Evolutionary conservation across 2,329 filamentous ascomycete species (phyloP), one percentile per base, ranked within the genome.

Genomic region (Pseudopithomyces chartarum): DNA sequence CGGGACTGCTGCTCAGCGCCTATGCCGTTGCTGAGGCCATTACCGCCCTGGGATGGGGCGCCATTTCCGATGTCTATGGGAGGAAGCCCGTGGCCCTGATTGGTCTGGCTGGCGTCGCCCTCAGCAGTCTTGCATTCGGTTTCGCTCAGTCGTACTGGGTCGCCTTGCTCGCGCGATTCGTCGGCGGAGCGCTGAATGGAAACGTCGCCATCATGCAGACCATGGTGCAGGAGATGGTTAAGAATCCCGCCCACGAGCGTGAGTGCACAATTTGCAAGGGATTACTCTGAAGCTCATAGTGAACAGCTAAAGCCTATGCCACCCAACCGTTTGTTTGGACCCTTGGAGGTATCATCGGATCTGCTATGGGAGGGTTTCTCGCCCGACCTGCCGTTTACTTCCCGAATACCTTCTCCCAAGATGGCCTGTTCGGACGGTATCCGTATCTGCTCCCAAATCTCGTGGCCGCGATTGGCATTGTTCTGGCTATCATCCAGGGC

Each of bases 261-360:
- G 79, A 82, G 88, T 85, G 39, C 19, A 11, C 15, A 1, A 8
- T 17, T 11, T 20, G 2, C 23, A 19, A 5, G 40, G 32, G 17
- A 48, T 17, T 46, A 13, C 22, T 44, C 19, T 33, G 23, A 39
- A 15, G 20, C 62, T 65, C 42, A 66, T 29, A 12, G 10, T 36
- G 23, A 39, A 38, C 62, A 92, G 90, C 92, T 56, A 87, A 89
- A 59, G 93, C 93, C 40, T 97, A 93, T 75, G 88, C 92, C 3
- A 87, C 96, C 45, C 96, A 97, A 88, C 93, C 93, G 1, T 97
- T 97, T 69, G 90, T 97, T 7, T 97, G 93, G 92, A 90, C 86
- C 34, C 87, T 97, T 43, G 93, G 93, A 26, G 94, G 91, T 20
- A 96, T 97, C 62, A 83, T 96, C 53, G 93, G 93, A 44, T 74